Evolutionary conservation across 371 early-diverging fungal genomes (phyloP).

Genomic region (Rhizopus delemar): DNA sequence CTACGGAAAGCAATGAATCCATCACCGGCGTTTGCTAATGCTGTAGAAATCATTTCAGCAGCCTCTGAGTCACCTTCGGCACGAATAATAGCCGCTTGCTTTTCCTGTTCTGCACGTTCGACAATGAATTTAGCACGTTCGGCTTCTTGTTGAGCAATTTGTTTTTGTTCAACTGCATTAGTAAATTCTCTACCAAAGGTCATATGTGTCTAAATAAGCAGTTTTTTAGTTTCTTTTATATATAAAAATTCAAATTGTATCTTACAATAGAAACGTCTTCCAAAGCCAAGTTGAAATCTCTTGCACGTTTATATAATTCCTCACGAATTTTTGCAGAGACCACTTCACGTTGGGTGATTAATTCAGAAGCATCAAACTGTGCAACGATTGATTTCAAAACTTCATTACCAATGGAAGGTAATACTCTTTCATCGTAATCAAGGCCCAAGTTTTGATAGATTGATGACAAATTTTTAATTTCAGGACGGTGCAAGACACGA

Average conservation of each 20-base stretch:
- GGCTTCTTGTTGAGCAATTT: constrained; percentile 96
- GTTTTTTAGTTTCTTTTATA: neutral
- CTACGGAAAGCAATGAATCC: constrained; percentile 91
- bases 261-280: constrained; percentile 97
- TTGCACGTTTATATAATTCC: constrained; percentile 91
- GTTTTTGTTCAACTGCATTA: constrained; percentile 89
- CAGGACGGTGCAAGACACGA: constrained; percentile 94
- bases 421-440: constrained; percentile 97
- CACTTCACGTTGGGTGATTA: constrained; percentile 97
- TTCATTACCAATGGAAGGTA: constrained; percentile 98
- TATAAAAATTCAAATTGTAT: constrained; percentile 4
- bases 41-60: constrained; percentile 84
- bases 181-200: constrained; percentile 97
- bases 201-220: constrained; percentile 81
- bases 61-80: constrained; percentile 98
- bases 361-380: constrained; percentile 96
- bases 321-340: constrained; percentile 94
- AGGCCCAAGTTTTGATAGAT: constrained; percentile 92
- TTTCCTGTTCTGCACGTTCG: constrained; percentile 96
- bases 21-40: constrained; percentile 88
- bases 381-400: constrained; percentile 97
- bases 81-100: constrained; percentile 95
- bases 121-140: constrained; percentile 95
- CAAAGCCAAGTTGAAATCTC: constrained; percentile 91
- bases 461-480: constrained; percentile 68